phyloP scores from a whole-genome alignment of 2,329 filamentous ascomycete species.

The Waltergamsia citrina region DNA sequence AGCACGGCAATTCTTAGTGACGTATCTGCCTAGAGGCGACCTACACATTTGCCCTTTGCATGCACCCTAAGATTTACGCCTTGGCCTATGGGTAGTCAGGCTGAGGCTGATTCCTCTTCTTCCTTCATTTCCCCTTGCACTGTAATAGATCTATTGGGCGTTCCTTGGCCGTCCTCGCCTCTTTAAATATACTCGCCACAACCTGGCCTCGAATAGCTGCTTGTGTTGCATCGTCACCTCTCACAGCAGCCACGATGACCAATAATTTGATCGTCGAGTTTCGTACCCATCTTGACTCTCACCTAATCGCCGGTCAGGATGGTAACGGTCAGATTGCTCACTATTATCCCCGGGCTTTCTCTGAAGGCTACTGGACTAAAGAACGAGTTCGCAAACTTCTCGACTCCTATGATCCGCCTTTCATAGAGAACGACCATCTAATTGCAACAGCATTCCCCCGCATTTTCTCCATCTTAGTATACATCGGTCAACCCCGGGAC shows the following conservation, averaged over 20 bases:
- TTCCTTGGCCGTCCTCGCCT: neutral
- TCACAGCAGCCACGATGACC: too few species aligned
- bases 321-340: neutral
- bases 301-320: neutral
- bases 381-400: neutral
- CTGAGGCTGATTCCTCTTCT: neutral
- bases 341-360: neutral
- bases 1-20: too few species aligned
- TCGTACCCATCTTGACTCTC: neutral
- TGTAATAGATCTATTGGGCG: too few species aligned
- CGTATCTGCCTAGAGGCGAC: too few species aligned
- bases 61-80: neutral
- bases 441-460: neutral
- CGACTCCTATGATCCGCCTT: neutral
- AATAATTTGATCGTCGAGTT: neutral
- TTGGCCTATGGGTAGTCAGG: neutral
- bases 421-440: neutral
- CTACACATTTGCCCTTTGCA: neutral
- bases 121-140: neutral
- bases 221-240: neutral
- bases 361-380: neutral
- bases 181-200: neutral
- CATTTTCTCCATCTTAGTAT: constrained; percentile 1
- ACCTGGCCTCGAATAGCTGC: neutral
- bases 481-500: neutral